These are phyloP conservation scores for Thuja plicata DNA, from an alignment of 83 land plant genomes.

Conservation along the genomic window DNA sequence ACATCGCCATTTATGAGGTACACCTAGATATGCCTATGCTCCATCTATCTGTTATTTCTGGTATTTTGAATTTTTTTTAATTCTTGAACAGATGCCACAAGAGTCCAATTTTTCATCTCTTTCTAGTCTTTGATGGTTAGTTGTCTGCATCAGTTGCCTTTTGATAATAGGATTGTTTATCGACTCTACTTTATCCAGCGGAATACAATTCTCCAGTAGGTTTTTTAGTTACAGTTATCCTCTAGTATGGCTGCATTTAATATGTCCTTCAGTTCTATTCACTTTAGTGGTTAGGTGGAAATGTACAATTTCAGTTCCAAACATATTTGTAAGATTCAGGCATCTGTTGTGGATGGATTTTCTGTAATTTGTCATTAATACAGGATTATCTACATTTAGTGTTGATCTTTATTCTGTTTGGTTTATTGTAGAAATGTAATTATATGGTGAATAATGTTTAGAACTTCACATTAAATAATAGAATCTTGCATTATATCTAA, in stretches of 20 bases:
- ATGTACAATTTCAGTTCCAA: background rate
- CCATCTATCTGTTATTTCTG: background rate
- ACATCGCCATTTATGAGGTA: constrained; percentile 19
- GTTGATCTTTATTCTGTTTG: background rate
- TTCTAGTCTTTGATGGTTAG: background rate
- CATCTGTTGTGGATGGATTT: background rate
- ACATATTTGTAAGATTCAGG: background rate
- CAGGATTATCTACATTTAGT: background rate
- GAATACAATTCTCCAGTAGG: background rate
- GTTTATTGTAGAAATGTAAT: background rate
- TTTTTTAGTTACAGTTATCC: background rate
- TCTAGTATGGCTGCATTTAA: background rate
- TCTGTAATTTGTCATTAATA: background rate
- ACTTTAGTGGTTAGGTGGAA: background rate
- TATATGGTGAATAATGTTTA: background rate
- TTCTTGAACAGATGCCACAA: background rate
- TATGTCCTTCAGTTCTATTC: background rate
- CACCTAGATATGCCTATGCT: background rate
- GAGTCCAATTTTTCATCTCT: background rate
- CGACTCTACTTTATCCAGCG: too few relatives aligned
- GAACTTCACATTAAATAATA: too few relatives aligned
- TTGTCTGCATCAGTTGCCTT: background rate
- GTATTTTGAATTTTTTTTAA: background rate
- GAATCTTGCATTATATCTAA: too few relatives aligned
- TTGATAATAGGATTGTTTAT: background rate